A percentile compares a stretch with the other conserved stretches of the same genome.
These are phyloP conservation scores for Alnus rubra DNA, from an alignment of 306 rosid species.

Conservation along the genomic window DNA sequence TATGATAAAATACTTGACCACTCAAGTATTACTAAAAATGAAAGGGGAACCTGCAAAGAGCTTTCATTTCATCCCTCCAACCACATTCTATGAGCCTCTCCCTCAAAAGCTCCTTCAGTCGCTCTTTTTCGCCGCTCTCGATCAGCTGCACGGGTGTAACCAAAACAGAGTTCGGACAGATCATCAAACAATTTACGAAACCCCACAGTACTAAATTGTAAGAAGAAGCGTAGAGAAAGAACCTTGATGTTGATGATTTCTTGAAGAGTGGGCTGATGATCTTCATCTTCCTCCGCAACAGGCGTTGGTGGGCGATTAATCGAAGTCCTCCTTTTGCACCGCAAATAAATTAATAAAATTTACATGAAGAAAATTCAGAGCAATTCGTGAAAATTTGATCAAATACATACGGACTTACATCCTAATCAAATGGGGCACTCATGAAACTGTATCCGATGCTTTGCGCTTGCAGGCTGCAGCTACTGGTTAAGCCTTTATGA, in stretches of 20 bases:
- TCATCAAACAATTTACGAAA: not conserved
- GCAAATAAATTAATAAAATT: not conserved
- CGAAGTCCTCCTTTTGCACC: constrained; percentile 49
- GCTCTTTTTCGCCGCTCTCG: constrained; percentile 61
- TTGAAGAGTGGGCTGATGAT: constrained; percentile 35
- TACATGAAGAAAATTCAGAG: not conserved
- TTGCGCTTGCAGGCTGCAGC: not conserved
- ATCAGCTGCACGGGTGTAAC: constrained; percentile 34
- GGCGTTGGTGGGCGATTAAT: constrained; percentile 54
- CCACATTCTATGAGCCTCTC: constrained; percentile 60
- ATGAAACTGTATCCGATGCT: not conserved
- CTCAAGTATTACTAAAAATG: not conserved
- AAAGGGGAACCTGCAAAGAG: constrained; percentile 49
- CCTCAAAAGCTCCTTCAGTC: constrained; percentile 56
- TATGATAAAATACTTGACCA: no score
- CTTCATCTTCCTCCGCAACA: constrained; percentile 41
- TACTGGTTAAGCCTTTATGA: no score
- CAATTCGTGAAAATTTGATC: not conserved
- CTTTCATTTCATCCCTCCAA: constrained; percentile 69
- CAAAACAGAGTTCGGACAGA: not conserved
- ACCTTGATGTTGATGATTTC: constrained; percentile 58
- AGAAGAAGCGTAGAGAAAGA: not conserved
- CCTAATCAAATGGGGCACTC: not conserved
- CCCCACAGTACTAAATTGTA: not conserved
- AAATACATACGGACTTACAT: not conserved